Evolutionary conservation across 2,329 filamentous ascomycete genomes (phyloP).

Genomic region (Epichloe uncinata): DNA sequence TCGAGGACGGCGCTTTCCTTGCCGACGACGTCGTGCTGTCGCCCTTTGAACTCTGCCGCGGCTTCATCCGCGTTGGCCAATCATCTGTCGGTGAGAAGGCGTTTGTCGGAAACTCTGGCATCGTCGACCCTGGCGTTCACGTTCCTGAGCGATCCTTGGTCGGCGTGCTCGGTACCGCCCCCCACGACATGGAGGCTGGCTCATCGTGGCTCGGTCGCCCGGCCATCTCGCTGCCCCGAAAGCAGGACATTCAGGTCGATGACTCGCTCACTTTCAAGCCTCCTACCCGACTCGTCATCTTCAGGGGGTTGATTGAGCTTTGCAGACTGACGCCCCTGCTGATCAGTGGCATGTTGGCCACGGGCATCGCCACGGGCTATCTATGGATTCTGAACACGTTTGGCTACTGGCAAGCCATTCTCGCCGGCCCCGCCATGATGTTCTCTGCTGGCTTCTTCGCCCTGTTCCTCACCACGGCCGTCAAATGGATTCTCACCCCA

Average conservation of each 20-base stretch:
- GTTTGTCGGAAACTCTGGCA: constrained; percentile 12
- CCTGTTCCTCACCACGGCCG: constrained; percentile 6
- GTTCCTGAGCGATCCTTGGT: constrained; percentile 9
- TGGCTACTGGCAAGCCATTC: constrained; percentile 7
- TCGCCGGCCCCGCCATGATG: constrained; percentile 6
- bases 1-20: constrained; percentile 11
- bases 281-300: constrained; percentile 5
- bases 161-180: constrained; percentile 10
- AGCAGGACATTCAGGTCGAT: constrained; percentile 7
- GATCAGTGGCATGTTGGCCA: constrained; percentile 3
- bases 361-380: constrained; percentile 2
- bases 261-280: constrained; percentile 10
- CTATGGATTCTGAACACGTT: constrained; percentile 6
- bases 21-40: constrained; percentile 11
- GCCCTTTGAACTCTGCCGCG: constrained; percentile 8
- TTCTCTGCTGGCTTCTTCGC: constrained; percentile 3
- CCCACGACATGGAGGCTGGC: constrained; percentile 8
- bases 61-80: constrained; percentile 7
- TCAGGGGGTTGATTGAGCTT: constrained; percentile 7
- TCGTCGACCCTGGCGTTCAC: constrained; percentile 7
- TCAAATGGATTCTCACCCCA: constrained; percentile 11
- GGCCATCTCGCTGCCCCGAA: constrained; percentile 10
- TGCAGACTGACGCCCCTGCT: constrained; percentile 9
- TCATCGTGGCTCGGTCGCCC: constrained; percentile 12
- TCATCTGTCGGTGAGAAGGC: constrained; percentile 7